Evolutionary conservation across 1,139 yeast genomes (phyloP), one percentile per base, ranked within the genome.

Genomic region (Torulaspora globosa): DNA sequence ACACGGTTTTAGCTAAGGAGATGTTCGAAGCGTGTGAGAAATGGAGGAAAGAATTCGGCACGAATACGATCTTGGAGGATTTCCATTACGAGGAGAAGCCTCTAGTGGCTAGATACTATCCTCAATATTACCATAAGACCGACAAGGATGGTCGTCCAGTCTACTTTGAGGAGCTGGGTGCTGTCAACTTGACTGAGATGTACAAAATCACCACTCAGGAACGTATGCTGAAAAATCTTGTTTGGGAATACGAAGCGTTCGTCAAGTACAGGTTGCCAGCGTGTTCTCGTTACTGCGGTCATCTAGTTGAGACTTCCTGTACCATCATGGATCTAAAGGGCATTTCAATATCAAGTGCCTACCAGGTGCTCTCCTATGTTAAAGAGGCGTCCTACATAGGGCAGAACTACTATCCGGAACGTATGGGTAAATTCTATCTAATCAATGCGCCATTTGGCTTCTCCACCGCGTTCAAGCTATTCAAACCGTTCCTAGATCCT

Each of bases 371-470:
- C 58, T 75, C 84, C 21, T 92, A 90, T 69, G 95, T 92, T 47
- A 80, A 83, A 66, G 96, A 89, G 69, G 97, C 98, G 23, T 86
- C 96, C 16, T 73, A 78, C 60, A 88, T 92, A 63, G 97, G 97
- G 53, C 98, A 92, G 72, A 88, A 92, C 73, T 92, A 85, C 70
- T 92, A 92, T 68, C 98, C 98, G n/a, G 98, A 92, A 74, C 84
- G 98, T 71, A 90, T 92, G 97, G 97, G 98, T 62, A 89, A 88
- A 70, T 92, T 92, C 66, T 92, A 88, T 71, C 74, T 90, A 62
- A 87, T 92, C 70, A 92, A 92, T 66, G 96, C 98, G 1, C 98
- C 98, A 52, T 92, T 89, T 67, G 98, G 98, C 4, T 92, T 92
- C 71, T 82, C 96, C 32, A 83, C 97, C 39, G 97, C 95, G 31